Evolutionary conservation across 129 eudicot genomes (phyloP).

Genomic region (Centrapalus pauciflorus): DNA sequence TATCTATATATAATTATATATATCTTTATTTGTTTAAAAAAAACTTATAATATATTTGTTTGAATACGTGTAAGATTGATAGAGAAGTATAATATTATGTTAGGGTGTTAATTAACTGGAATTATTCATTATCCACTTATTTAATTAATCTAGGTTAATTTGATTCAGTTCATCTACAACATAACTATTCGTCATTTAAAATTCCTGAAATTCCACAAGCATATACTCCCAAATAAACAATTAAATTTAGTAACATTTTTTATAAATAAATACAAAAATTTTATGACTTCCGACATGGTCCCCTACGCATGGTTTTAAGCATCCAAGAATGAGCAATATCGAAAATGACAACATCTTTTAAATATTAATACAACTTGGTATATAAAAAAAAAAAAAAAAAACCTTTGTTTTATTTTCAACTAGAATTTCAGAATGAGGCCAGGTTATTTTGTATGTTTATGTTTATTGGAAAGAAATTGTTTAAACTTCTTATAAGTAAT

Average conservation of each 20-base stretch:
- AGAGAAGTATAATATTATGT: conserved; percentile 17
- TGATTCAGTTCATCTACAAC: conserved; percentile 19
- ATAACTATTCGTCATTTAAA: conserved; percentile 1
- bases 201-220: conserved; percentile 9
- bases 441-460: background rate
- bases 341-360: conserved; percentile 21
- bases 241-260: background rate
- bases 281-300: conserved; percentile 19
- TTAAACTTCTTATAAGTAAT: background rate
- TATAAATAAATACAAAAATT: background rate
- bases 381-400: too few species aligned
- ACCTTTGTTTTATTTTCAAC: background rate
- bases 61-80: background rate
- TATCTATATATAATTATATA: background rate
- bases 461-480: background rate
- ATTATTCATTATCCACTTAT: conserved; percentile 19
- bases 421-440: background rate
- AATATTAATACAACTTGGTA: background rate
- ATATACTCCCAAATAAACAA: conserved; percentile 12
- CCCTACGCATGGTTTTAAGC: conserved; percentile 33
- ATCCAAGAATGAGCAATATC: conserved; percentile 28
- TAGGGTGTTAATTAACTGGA: conserved; percentile 31
- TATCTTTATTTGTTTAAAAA: background rate
- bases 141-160: conserved; percentile 16
- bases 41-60: background rate